Evolutionary conservation across 306 rosid genomes (phyloP).

Genomic region (Ochetophila trinervis): DNA sequence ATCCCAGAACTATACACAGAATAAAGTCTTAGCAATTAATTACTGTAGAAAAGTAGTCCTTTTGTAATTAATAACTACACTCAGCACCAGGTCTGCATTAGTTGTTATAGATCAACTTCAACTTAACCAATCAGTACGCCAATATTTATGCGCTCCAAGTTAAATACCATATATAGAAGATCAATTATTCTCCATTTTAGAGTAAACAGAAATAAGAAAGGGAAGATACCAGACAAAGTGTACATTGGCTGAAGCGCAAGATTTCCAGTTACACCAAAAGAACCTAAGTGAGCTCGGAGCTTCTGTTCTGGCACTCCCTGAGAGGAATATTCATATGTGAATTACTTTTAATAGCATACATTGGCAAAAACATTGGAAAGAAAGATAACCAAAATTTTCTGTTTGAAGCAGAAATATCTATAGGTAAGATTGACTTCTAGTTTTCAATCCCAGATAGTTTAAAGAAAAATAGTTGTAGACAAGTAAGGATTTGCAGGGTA

Average conservation of each 20-base stretch:
- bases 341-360: slow-evolving; percentile 23
- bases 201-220: slow-evolving; percentile 2
- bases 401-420: neutral
- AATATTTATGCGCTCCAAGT: neutral
- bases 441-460: too few relatives aligned
- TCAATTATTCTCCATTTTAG: neutral
- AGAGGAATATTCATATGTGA: slow-evolving; percentile 28
- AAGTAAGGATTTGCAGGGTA: too few relatives aligned
- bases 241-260: slow-evolving; percentile 99
- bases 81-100: slow-evolving; percentile 5
- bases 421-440: too few relatives aligned
- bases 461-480: too few relatives aligned
- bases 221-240: slow-evolving; percentile 80
- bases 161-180: neutral
- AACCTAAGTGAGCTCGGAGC: slow-evolving; percentile 92
- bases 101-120: neutral
- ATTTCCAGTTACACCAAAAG: slow-evolving; percentile 97
- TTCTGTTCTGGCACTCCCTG: slow-evolving; percentile 99
- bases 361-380: slow-evolving; percentile 1
- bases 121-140: slow-evolving; percentile 7
- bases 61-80: neutral
- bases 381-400: too few relatives aligned
- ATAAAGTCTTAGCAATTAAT: neutral
- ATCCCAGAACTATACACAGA: neutral
- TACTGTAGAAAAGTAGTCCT: neutral